These are phyloP conservation scores for Pachysandra terminalis DNA, from an alignment of 164 flowering plant species.

Conservation along the genomic window DNA sequence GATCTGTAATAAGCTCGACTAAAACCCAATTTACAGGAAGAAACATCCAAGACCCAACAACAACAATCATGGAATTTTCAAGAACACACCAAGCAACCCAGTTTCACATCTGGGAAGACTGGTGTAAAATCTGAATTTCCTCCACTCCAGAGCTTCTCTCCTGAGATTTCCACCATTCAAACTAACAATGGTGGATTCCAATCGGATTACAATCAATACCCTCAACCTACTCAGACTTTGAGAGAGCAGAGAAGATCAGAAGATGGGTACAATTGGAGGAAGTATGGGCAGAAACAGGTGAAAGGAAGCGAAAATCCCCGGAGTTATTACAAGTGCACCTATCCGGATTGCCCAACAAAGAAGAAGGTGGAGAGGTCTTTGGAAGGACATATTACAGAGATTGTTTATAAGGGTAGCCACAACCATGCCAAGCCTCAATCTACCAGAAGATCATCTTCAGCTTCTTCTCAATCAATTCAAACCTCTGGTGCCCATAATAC, in stretches of 20 bases:
- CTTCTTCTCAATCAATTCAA: slow-evolving; percentile 24
- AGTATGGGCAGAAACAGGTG: slow-evolving; percentile 82
- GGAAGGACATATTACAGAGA: slow-evolving; percentile 75
- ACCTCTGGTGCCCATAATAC: slow-evolving; percentile 15
- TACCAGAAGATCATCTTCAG: slow-evolving; percentile 51
- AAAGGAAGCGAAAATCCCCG: slow-evolving; percentile 85
- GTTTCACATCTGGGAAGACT: slow-evolving; percentile 16
- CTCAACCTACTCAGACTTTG: slow-evolving; percentile 27
- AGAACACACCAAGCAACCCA: slow-evolving; percentile 19
- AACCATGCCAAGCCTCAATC: slow-evolving; percentile 77
- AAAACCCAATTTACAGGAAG: slow-evolving; percentile 10
- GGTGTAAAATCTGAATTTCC: slow-evolving; percentile 26
- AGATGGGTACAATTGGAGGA: slow-evolving; percentile 83
- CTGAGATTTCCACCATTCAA: slow-evolving; percentile 33
- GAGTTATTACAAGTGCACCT: slow-evolving; percentile 76
- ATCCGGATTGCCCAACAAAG: slow-evolving; percentile 65
- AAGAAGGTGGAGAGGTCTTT: slow-evolving; percentile 76
- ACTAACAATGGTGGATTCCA: slow-evolving; percentile 19
- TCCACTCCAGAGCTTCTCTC: slow-evolving; percentile 26
- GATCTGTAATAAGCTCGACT: neutral
- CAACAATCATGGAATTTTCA: slow-evolving; percentile 32
- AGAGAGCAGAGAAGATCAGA: slow-evolving; percentile 44
- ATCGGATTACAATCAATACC: slow-evolving; percentile 20
- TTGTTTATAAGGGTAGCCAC: slow-evolving; percentile 71
- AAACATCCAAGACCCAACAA: slow-evolving; percentile 11